Conservation (phyloP, 768 basidiomycete genomes). For the Rhizopogon roseolus region DNA sequence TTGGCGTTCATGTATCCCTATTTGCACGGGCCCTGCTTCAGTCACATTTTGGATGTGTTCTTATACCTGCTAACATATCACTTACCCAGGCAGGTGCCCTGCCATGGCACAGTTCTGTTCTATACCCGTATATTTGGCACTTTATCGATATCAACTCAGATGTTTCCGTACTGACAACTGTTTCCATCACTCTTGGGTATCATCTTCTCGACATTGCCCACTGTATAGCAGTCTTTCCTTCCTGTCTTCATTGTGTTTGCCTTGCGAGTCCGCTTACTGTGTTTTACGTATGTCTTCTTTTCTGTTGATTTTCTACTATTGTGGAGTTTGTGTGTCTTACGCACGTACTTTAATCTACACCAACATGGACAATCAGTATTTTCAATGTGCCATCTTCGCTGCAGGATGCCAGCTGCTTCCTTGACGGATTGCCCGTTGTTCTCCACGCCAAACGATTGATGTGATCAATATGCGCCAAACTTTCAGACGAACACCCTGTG, state of each 20-base stretch:
- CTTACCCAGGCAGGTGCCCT: slow-evolving; percentile 37
- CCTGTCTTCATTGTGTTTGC: slow-evolving; percentile 4
- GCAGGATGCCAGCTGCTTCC: slow-evolving; percentile 70
- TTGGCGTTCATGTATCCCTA: slow-evolving; percentile 79
- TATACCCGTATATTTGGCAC: slow-evolving; percentile 71
- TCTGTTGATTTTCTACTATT: background rate
- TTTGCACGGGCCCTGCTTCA: slow-evolving; percentile 39
- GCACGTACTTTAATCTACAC: slow-evolving; percentile 40
- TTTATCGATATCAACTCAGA: slow-evolving; percentile 35
- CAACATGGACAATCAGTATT: slow-evolving; percentile 58
- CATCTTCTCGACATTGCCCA: slow-evolving; percentile 38
- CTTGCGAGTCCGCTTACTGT: slow-evolving; percentile 12
- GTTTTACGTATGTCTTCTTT: slow-evolving; percentile 3
- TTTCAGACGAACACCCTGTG: slow-evolving; percentile 23
- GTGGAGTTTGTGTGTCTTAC: background rate
- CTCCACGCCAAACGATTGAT: slow-evolving; percentile 83
- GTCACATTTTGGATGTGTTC: slow-evolving; percentile 26
- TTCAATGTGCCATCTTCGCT: slow-evolving; percentile 92
- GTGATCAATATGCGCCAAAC: slow-evolving; percentile 71
- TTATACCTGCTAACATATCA: slow-evolving; percentile 46
- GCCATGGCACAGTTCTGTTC: slow-evolving; percentile 32
- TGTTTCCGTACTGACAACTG: slow-evolving; percentile 56
- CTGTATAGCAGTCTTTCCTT: slow-evolving; percentile 58
- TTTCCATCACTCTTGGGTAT: slow-evolving; percentile 34
- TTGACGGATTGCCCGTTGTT: slow-evolving; percentile 30